Percentiles rank a stretch among this genome's conserved stretches.
Conservation (phyloP, 345 rosid genomes). For the Dipteronia dyeriana region DNA sequence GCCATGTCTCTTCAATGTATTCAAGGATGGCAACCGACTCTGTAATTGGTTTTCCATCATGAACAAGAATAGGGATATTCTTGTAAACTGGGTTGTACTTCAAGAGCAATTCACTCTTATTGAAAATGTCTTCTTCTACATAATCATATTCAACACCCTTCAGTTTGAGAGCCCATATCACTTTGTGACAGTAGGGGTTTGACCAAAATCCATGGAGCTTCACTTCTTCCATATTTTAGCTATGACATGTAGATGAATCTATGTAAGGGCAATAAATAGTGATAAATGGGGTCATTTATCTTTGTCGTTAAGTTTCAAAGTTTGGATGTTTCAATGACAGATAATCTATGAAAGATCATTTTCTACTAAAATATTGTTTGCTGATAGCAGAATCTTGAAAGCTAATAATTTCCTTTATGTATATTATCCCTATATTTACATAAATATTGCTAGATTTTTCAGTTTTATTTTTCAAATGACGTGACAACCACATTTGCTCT, state of each 20-base stretch:
- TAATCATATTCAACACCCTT: conserved; percentile 3
- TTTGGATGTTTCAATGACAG: too few species aligned
- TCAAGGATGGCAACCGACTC: conserved; percentile 23
- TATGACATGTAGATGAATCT: too few species aligned
- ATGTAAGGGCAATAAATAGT: background rate
- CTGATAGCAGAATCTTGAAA: too few species aligned
- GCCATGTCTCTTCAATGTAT: conserved; percentile 24
- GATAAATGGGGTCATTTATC: background rate
- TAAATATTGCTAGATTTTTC: too few species aligned
- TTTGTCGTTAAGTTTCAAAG: too few species aligned
- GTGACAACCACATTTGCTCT: too few species aligned
- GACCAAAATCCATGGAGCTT: conserved; percentile 21
- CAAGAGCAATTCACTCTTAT: conserved; percentile 14
- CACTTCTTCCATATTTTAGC: conserved; percentile 16
- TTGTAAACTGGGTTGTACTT: conserved; percentile 16
- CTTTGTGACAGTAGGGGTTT: conserved; percentile 13
- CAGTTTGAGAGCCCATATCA: too few species aligned
- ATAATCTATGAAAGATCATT: too few species aligned
- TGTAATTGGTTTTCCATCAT: conserved; percentile 10
- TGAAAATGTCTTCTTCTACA: conserved; percentile 11
- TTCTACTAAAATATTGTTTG: too few species aligned
- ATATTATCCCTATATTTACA: too few species aligned
- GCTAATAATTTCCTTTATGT: too few species aligned
- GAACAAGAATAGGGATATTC: conserved; percentile 15
- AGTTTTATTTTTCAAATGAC: too few species aligned